Evolutionary conservation across 2,329 filamentous ascomycete species (phyloP), one percentile per base, ranked within the genome.

Genomic region (Lizonia empirigonia): DNA sequence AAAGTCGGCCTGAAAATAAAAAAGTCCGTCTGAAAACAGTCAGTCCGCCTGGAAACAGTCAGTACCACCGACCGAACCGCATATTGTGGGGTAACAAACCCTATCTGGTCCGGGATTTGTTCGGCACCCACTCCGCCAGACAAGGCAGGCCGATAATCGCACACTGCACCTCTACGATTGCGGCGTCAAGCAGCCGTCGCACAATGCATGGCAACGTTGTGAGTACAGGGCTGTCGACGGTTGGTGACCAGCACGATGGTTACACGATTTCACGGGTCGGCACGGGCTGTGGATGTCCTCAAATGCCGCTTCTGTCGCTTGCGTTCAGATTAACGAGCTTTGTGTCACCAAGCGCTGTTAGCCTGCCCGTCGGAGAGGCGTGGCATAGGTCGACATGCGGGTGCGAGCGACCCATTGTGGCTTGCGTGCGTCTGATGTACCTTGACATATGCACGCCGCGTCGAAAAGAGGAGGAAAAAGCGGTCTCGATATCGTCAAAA

Each of bases 291-390:
- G 50, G 58, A 38, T 41, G 41, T 30, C 33, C 33, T 33, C 37
- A 65, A 60, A 57, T 59, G 55, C 61, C 57, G 59, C 56, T 51
- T 60, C 51, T 55, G 57, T 57, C 55, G 57, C 53, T 50, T 56
- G 57, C 40, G 51, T 54, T 63, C 60, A 67, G 68, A 70, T 71
- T 69, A 58, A 71, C 69, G 67, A 70, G 50, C 42, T 56, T 56
- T 61, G 65, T 70, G 58, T 62, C 49, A 64, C 59, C 57, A 42
- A 54, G 34, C 50, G 49, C 50, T 57, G 50, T 53, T 42, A 50
- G 40, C 19, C 35, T 45, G 30, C 50, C 50, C 56, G 53, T 50
- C 44, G 50, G 44, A 48, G 48, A 60, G 64, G 63, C 63, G 59
- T 61, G 55, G 56, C 59, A 63, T 60, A 54, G 49, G 51, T 55